These are phyloP conservation scores for Stropharia rugosoannulata DNA, from an alignment of 768 basidiomycete genomes.

Conservation along the genomic window DNA sequence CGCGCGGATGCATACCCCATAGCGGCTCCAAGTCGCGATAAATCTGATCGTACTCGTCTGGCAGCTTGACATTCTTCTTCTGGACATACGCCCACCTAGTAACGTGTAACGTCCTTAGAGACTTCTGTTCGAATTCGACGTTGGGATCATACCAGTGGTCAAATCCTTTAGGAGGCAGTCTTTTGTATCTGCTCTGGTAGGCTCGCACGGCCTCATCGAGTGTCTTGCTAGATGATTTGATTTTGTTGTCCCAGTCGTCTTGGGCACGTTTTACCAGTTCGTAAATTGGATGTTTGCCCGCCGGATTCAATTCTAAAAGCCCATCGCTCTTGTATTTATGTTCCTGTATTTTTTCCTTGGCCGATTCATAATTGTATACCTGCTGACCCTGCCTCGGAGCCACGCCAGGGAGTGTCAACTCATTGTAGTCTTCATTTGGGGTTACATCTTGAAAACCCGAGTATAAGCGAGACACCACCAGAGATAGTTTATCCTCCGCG, in stretches of 20 bases:
- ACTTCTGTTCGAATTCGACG: neutral
- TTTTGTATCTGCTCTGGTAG: slow-evolving; percentile 72
- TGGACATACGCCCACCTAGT: slow-evolving; percentile 49
- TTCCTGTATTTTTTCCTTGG: slow-evolving; percentile 11
- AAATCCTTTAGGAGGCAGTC: slow-evolving; percentile 82
- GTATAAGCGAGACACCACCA: neutral
- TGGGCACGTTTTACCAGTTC: slow-evolving; percentile 75
- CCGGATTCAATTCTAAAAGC: slow-evolving; percentile 37
- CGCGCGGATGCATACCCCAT: slow-evolving; percentile 56
- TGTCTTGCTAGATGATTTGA: slow-evolving; percentile 69
- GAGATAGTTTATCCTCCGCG: neutral
- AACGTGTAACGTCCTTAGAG: neutral
- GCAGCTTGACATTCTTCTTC: slow-evolving; percentile 65
- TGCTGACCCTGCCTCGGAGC: neutral
- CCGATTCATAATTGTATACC: neutral
- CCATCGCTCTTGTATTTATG: slow-evolving; percentile 39
- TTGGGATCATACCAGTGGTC: slow-evolving; percentile 68
- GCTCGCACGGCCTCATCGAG: slow-evolving; percentile 75
- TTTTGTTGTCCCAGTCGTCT: slow-evolving; percentile 55
- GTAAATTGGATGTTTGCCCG: slow-evolving; percentile 71
- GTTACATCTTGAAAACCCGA: neutral
- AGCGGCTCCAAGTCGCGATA: slow-evolving; percentile 76
- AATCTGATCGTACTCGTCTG: slow-evolving; percentile 84
- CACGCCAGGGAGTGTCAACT: neutral
- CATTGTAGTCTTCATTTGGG: neutral